Conservation (phyloP, 2,329 filamentous ascomycete genomes). For the Zasmidium angulare region DNA sequence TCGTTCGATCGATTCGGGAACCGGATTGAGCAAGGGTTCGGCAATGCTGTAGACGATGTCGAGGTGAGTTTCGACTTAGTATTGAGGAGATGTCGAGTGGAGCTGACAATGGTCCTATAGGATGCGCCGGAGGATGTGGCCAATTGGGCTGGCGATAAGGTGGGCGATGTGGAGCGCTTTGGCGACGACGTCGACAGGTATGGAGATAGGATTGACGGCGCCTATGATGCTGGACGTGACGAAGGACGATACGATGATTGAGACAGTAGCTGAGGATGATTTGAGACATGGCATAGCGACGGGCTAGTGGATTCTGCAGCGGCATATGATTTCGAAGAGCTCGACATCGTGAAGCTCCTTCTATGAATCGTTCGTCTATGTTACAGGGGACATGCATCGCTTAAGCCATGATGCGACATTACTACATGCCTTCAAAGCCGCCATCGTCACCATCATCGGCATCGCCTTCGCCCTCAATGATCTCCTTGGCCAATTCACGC, state of each 20-base stretch:
- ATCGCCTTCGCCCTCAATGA: constrained; percentile 94
- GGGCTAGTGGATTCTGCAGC: neutral
- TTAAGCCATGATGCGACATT: neutral
- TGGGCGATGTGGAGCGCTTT: constrained; percentile 46
- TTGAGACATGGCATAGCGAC: constrained; percentile 5
- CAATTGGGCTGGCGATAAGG: constrained; percentile 38
- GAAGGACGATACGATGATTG: constrained; percentile 32
- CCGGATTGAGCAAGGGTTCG: constrained; percentile 32
- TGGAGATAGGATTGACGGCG: constrained; percentile 39
- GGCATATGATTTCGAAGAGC: constrained; percentile 1
- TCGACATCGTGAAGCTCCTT: neutral
- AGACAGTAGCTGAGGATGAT: constrained; percentile 12
- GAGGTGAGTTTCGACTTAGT: constrained; percentile 23
- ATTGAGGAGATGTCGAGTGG: constrained; percentile 36
- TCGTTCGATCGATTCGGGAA: constrained; percentile 36
- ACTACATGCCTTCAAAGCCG: constrained; percentile 91
- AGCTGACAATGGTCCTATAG: constrained; percentile 35
- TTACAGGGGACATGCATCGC: neutral
- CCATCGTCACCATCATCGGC: constrained; percentile 87
- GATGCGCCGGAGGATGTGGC: constrained; percentile 38
- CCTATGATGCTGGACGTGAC: constrained; percentile 45
- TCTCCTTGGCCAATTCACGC: constrained; percentile 96
- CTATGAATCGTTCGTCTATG: neutral
- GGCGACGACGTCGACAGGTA: constrained; percentile 37
- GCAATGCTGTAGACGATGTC: constrained; percentile 34